Percentiles rank a stretch among this genome's conserved stretches.
Conservation (phyloP, 2,329 filamentous ascomycete species). For the Cercospora berteroae region DNA sequence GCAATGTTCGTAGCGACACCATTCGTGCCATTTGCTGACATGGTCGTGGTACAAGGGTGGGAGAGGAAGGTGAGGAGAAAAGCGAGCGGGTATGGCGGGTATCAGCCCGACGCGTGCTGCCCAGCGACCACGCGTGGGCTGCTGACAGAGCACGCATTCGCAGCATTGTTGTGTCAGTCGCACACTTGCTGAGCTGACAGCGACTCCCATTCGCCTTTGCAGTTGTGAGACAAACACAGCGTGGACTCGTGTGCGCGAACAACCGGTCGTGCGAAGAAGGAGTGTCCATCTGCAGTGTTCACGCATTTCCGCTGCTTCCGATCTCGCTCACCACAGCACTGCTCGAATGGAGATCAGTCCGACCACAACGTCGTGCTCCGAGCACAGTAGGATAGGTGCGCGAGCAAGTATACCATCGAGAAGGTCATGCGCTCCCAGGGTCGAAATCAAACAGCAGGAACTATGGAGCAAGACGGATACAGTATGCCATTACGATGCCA, state of each 20-base stretch:
- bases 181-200: neutral
- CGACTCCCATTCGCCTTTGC: neutral
- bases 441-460: neutral
- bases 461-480: neutral
- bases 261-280: neutral
- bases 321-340: neutral
- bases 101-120: neutral
- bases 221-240: neutral
- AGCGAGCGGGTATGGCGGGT: conserved; percentile 1
- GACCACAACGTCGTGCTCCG: neutral
- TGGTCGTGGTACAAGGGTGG: neutral
- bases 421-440: neutral
- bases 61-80: neutral
- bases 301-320: neutral
- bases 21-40: conserved; percentile 8
- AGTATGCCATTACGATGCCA: no score
- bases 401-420: neutral
- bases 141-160: neutral
- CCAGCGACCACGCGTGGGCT: neutral
- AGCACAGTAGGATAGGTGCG: no score
- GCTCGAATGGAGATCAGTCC: neutral
- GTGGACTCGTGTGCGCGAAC: neutral
- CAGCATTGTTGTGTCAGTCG: neutral
- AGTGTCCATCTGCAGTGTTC: neutral
- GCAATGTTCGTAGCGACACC: conserved; percentile 8